Evolutionary conservation across 2,329 filamentous ascomycete species (phyloP), one percentile per base, ranked within the genome.

Genomic region (Emergomyces africanus): DNA sequence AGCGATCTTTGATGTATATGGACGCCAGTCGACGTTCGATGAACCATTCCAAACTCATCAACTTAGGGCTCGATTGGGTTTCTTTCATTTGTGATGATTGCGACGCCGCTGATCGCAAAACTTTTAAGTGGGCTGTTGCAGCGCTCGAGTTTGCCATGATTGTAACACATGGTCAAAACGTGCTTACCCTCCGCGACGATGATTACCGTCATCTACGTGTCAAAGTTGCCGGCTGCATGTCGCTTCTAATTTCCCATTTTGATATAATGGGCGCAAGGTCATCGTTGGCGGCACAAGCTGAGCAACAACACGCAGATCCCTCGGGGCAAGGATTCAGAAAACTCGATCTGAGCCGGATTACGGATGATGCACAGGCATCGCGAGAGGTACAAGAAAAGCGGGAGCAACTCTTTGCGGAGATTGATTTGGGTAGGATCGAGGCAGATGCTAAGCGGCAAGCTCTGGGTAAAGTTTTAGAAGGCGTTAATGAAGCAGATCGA

Each of bases 31-130:
- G 94, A 59, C 86, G 92, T 55, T 89, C 95, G 65, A 95, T 97
- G 89, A 97, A 97, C 75, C 96, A 96, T 72, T 81, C 95, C 65
- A 96, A 95, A 71, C 81, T 99, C 59, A 95, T 92, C 14, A 89
- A 95, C 69, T 80, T 99, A 57, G 90, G 91, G 3, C 79, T 99
- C 12, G 92, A 99, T 71, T 99, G 94, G 94, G 88, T 99, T 18
- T 91, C 89, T 69, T 99, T 99, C 72, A 94, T 99, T 65, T 96
- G 91, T 69, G 92, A 97, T 68, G 94, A 99, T 72, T 99, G 94
- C 72, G 83, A 95, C 65, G 89, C 94, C 10, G 90, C 90, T 3
- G 94, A 99, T 72, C 84, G 92, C 65, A 95, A 92, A 75, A 96
- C 94, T 0, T 99, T 99, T 76, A 87, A 91, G 64, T 99, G 94